Evolutionary conservation across 129 eudicot genomes (phyloP).

Genomic region (Arctium minus): DNA sequence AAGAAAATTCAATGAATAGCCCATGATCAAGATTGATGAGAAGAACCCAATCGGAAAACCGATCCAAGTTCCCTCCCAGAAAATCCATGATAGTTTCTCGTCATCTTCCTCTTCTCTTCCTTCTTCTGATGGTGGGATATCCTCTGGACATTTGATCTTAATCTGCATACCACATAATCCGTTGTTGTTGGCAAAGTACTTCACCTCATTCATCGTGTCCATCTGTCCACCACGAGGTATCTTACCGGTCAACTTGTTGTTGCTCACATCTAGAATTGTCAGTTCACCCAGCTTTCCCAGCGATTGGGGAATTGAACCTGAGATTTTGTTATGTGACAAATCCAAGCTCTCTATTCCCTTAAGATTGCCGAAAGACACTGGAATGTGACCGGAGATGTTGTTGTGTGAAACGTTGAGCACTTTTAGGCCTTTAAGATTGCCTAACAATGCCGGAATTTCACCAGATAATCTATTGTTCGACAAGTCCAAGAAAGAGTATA

Average conservation of each 20-base stretch:
- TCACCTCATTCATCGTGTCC: too few relatives aligned
- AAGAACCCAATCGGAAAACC: slow-evolving; percentile 30
- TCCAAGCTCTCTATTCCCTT: background rate
- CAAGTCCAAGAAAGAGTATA: too few relatives aligned
- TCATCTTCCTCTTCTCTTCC: background rate
- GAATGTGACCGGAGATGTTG: too few relatives aligned
- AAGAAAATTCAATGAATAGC: background rate
- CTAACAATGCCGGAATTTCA: too few relatives aligned
- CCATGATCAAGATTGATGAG: background rate
- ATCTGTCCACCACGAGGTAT: too few relatives aligned
- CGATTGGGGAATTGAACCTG: slow-evolving; percentile 29
- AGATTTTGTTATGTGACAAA: slow-evolving; percentile 21
- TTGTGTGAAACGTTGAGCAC: too few relatives aligned
- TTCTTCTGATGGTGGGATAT: background rate
- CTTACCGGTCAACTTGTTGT: too few relatives aligned
- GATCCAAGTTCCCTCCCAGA: slow-evolving; percentile 14
- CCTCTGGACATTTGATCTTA: slow-evolving; percentile 9
- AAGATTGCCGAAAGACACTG: too few relatives aligned
- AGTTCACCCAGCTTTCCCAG: slow-evolving; percentile 18
- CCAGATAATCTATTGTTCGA: too few relatives aligned
- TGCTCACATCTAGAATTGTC: slow-evolving; percentile 14
- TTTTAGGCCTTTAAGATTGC: too few relatives aligned
- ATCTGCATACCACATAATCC: slow-evolving; percentile 1
- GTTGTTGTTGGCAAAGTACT: too few relatives aligned
- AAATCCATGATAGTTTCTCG: slow-evolving; percentile 15